Base-by-base conservation (phyloP, 2,329 filamentous ascomycete species). In the Capronia coronata region DNA sequence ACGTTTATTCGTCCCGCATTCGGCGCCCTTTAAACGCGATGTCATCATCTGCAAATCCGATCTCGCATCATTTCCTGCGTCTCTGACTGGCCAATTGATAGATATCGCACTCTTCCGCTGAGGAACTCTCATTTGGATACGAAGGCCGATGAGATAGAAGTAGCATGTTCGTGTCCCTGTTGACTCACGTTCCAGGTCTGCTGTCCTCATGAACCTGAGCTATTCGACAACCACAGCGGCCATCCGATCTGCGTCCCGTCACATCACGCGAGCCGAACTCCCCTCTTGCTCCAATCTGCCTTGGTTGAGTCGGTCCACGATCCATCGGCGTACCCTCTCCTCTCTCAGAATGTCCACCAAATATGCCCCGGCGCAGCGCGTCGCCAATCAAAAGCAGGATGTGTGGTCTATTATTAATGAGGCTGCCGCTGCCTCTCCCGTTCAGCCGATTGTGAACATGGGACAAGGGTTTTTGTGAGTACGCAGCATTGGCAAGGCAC, bases 371-470 rank as follows among this genome's bases (percentile, higher is more conserved):
- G 73, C 73, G 22, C 64, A 63, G 52, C 66, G 73, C 59, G 72
- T 76, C 38, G 72, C 72, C 29, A 71, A 71, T 27, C 72, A 75
- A 57, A 68, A 69, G 51, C 72, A 74, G 59, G 73, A 75, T 73
- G 73, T 75, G 45, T 75, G 70, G 73, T 78, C 78, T 14, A 83
- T 84, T 57, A 77, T 84, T 64, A 84, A 84, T 58, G 81, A 84
- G 65, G 81, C 80, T 2, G 80, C 80, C 3, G 77, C 78, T 10
- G 76, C 77, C 39, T 82, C 79, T 16, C 77, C 78, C 1, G 73
- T 82, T 35, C 76, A 82, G 65, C 80, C 80, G 43, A 81, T 83
- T 52, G 58, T 62, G 54, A 84, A 84, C 66, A 83, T 84, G 79
- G 81, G 81, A 44, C 81, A 84, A 67, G 80, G 80, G 2, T 75